phyloP scores from a whole-genome alignment of 1,139 yeast genomes.

The Hyphopichia khmerensis region DNA sequence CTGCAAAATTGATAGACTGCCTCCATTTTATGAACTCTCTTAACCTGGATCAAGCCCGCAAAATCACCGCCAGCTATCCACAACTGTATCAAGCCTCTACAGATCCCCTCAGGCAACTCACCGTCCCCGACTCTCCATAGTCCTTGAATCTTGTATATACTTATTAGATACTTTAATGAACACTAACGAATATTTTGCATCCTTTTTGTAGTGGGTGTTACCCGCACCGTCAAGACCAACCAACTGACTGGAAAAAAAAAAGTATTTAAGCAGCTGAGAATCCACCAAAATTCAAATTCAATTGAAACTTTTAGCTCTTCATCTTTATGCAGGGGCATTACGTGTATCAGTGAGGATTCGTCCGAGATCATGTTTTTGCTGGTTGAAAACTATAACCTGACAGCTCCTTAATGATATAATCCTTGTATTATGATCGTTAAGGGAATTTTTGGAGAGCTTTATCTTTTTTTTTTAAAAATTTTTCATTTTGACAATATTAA shows the following conservation, averaged over 20 bases:
- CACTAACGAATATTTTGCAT: no score
- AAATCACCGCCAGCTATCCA: no score
- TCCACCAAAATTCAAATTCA: conserved; percentile 2
- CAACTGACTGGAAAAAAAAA: no score
- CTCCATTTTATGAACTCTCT: background rate
- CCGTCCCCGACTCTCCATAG: no score
- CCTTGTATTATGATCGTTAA: conserved; percentile 44
- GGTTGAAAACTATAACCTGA: conserved; percentile 99
- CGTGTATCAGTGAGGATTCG: conserved; percentile 99
- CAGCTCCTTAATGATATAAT: conserved; percentile 74
- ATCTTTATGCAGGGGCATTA: conserved; percentile 99
- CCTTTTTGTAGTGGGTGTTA: conserved; percentile 7
- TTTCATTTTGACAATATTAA: conserved; percentile 8
- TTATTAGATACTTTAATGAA: no score
- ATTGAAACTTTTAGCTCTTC: conserved; percentile 35
- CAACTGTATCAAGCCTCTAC: background rate
- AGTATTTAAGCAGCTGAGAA: background rate
- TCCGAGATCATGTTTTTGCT: conserved; percentile 99
- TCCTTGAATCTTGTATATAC: background rate
- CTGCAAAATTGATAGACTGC: background rate
- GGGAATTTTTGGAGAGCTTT: conserved; percentile 75
- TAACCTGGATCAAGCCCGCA: background rate
- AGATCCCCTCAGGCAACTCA: no score
- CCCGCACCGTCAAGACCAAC: conserved; percentile 9
- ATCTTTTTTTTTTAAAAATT: conserved; percentile 4